Base-by-base conservation (phyloP, 1,284 basidiomycete species). In the Trametes sp. region DNA sequence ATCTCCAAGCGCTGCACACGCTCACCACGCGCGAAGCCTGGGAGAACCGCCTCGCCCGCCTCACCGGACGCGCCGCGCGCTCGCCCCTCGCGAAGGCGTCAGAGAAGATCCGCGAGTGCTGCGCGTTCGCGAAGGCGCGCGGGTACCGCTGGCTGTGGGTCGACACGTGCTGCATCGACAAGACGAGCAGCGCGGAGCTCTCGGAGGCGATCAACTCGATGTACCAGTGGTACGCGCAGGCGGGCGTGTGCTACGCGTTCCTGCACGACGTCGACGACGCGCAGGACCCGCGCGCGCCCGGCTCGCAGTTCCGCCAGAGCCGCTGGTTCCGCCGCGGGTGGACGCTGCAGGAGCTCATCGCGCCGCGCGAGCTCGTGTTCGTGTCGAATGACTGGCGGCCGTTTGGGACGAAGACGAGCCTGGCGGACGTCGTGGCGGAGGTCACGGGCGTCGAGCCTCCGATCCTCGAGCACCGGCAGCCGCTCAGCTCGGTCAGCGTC, bases 161-260 rank as follows among this genome's bases (percentile, higher is more conserved):
- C 45, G 58, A 60, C 58, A 60, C 58, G 42, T 60, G 58, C 51
- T 60, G 58, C 58, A 60, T 60, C 58, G 58, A 60, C 58, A 60
- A 60, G 58, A 60, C 58, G 33, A 60, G 58, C 58, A 60, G 58
- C 58, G 49, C 58, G 44, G 58, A 60, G 44, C 58, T 60, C 7
- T 60, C 58, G n/a, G 58, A 60, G 58, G 58, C 58, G 51, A 60
- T 60, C 58, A 60, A 60, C 51, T 60, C 58, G 33, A 60, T 60
- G 58, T 60, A 60, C 51, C 42, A 53, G 44, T 60, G 58, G 58
- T 60, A 60, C 58, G 44, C 51, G 44, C 51, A 54, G 51, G 41
- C 58, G 14, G 58, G 53, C 51, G 58, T 60, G 38, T 60, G 58
- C 51, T 60, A 60, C 45, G 58, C 58, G 29, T 60, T 54, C 53